Evolutionary conservation across 2,329 filamentous ascomycete genomes (phyloP).

Genomic region (Colletotrichum liriopes): DNA sequence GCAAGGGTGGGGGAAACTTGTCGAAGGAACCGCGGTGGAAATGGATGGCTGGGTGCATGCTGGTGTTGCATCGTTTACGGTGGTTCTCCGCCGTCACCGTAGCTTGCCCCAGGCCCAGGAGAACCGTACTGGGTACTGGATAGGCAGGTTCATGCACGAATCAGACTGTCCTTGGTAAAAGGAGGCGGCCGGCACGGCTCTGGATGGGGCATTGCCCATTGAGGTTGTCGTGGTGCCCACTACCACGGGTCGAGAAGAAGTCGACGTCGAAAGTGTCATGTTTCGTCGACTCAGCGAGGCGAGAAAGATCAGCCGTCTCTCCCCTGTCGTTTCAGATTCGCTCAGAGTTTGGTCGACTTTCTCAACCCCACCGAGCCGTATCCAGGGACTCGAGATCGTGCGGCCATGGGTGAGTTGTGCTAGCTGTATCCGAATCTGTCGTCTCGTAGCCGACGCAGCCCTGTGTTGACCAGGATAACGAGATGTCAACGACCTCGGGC

Average conservation of each 20-base stretch:
- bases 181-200: conserved; percentile 24
- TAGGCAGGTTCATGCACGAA: conserved; percentile 39
- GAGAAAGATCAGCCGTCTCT: conserved; percentile 38
- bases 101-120: conserved; percentile 12
- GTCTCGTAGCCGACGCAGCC: conserved; percentile 7
- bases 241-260: conserved; percentile 27
- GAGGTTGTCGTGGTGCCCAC: conserved; percentile 35
- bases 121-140: conserved; percentile 18
- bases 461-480: conserved; percentile 7
- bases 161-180: conserved; percentile 24
- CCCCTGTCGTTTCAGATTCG: conserved; percentile 41
- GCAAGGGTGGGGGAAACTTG: conserved; percentile 32
- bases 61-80: conserved; percentile 37
- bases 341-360: conserved; percentile 33
- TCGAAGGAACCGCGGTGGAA: conserved; percentile 30
- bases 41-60: conserved; percentile 42
- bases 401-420: not conserved
- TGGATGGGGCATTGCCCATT: conserved; percentile 10
- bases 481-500: not conserved
- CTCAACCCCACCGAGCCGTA: conserved; percentile 23
- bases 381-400: conserved; percentile 31
- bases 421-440: conserved; percentile 16
- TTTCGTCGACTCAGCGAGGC: conserved; percentile 42
- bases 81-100: conserved; percentile 29
- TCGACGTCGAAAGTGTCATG: conserved; percentile 41